A percentile compares a stretch with the other conserved stretches of the same genome.
Conservation (phyloP, 164 flowering plant genomes). For the Kingdonia uniflora region DNA sequence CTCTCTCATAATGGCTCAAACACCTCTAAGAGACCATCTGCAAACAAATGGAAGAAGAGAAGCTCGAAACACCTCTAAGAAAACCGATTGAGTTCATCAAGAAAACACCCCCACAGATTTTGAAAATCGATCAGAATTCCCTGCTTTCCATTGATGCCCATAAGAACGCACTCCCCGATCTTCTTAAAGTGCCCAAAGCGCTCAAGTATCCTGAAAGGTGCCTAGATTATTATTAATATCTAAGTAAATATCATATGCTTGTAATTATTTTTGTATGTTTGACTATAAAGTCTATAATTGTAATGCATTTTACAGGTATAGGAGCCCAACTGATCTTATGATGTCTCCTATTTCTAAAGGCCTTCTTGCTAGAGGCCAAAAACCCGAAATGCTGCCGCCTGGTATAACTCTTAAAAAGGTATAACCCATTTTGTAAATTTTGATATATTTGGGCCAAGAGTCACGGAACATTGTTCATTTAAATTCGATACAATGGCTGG, state of each 20-base stretch:
- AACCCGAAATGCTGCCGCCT: slow-evolving; percentile 33
- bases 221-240: background rate
- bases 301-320: slow-evolving; percentile 33
- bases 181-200: slow-evolving; percentile 49
- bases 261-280: background rate
- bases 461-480: no score
- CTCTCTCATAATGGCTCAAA: background rate
- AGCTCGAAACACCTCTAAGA: slow-evolving; percentile 6
- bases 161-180: slow-evolving; percentile 33
- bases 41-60: slow-evolving; percentile 12
- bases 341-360: slow-evolving; percentile 70
- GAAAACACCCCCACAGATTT: slow-evolving; percentile 16
- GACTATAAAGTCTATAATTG: no score
- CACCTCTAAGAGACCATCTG: no score
- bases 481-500: no score
- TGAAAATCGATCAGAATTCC: slow-evolving; percentile 4
- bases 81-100: slow-evolving; percentile 3
- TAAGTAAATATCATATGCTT: background rate
- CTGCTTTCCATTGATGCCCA: slow-evolving; percentile 13
- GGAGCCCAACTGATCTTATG: slow-evolving; percentile 72
- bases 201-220: slow-evolving; percentile 58
- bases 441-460: no score
- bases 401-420: slow-evolving; percentile 31
- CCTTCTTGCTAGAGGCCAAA: slow-evolving; percentile 52
- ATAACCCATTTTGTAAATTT: background rate